Conservation (phyloP, 2,329 filamentous ascomycete genomes). For the Penicillium sp. region DNA sequence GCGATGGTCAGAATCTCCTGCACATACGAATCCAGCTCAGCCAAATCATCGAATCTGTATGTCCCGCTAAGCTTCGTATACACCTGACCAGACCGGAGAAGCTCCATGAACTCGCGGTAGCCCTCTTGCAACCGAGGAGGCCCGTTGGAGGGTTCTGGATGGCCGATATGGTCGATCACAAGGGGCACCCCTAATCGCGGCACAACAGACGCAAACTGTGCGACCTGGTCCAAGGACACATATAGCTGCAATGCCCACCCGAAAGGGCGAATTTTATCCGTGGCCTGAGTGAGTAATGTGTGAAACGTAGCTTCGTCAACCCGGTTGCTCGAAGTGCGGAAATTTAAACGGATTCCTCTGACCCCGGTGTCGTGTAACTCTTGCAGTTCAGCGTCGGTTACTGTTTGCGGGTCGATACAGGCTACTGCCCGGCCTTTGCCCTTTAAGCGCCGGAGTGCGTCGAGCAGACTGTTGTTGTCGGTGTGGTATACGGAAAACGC, state of each 20-base stretch:
- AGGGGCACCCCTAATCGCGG: not conserved
- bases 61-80: constrained; percentile 12
- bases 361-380: constrained; percentile 58
- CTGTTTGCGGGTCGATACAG: constrained; percentile 49
- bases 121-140: constrained; percentile 3
- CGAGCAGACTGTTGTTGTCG: constrained; percentile 58
- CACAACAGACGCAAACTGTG: constrained; percentile 13
- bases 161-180: constrained; percentile 9
- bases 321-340: constrained; percentile 23
- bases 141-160: constrained; percentile 2
- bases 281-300: not conserved
- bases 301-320: not conserved
- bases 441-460: constrained; percentile 49
- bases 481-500: constrained; percentile 61
- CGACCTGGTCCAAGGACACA: constrained; percentile 2
- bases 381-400: constrained; percentile 37
- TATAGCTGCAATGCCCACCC: constrained; percentile 6
- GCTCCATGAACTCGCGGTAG: constrained; percentile 4
- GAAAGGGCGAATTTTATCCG: constrained; percentile 2
- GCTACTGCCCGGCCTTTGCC: constrained; percentile 48
- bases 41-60: constrained; percentile 6
- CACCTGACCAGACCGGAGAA: not conserved
- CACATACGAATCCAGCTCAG: constrained; percentile 3
- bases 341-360: constrained; percentile 58
- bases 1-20: not conserved